phyloP scores from a whole-genome alignment of 148 eudicot genomes.

The Chenopodium suecicum region DNA sequence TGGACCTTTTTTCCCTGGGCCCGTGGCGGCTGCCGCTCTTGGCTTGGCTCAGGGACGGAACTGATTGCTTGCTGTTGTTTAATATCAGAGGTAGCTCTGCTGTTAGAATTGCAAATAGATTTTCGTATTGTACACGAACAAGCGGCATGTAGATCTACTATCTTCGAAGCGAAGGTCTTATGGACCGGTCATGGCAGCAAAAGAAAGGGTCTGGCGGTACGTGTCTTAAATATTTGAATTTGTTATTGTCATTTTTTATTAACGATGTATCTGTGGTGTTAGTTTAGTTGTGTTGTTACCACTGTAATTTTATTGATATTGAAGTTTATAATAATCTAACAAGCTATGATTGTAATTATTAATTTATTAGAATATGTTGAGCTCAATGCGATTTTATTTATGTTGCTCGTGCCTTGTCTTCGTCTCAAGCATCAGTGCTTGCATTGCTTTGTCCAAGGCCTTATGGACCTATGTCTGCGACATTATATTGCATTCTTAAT shows the following conservation, averaged over 20 bases:
- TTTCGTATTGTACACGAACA: slow-evolving; percentile 46
- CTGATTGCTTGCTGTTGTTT: slow-evolving; percentile 46
- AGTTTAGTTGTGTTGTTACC: not conserved
- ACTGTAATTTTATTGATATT: not conserved
- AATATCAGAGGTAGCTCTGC: slow-evolving; percentile 49
- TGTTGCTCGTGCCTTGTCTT: not conserved
- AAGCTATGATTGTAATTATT: not conserved
- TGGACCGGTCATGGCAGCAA: slow-evolving; percentile 97
- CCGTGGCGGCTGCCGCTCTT: too few species aligned
- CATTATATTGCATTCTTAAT: not conserved
- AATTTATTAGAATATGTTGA: not conserved
- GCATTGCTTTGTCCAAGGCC: too few species aligned
- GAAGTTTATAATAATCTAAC: not conserved
- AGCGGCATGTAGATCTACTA: slow-evolving; percentile 34
- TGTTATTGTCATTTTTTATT: not conserved
- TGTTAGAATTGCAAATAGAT: slow-evolving; percentile 30
- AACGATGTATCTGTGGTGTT: not conserved
- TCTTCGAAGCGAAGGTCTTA: slow-evolving; percentile 87
- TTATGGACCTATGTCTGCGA: not conserved
- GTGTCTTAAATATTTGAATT: not conserved
- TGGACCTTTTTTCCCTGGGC: too few species aligned
- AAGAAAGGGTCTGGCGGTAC: slow-evolving; percentile 70
- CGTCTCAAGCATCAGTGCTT: not conserved
- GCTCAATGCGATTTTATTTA: not conserved
- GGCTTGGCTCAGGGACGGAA: too few species aligned